Evolutionary conservation across 1,139 yeast genomes (phyloP).

Genomic region (Saccharomycopsis hybrid): DNA sequence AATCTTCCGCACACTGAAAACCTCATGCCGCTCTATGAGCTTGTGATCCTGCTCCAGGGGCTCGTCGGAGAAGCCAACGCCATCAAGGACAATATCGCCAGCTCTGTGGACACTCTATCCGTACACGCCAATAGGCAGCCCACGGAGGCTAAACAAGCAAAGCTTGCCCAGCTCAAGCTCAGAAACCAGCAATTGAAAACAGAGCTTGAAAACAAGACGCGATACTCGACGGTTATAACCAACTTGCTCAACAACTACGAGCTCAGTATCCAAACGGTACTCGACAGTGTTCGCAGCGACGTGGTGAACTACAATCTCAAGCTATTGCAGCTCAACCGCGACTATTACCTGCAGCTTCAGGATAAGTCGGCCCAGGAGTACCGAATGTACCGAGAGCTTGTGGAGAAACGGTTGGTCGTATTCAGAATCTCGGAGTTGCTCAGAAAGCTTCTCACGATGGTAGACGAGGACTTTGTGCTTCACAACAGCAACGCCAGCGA

Average conservation of each 20-base stretch:
- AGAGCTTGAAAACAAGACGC: background rate
- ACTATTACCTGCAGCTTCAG: slow-evolving; percentile 2
- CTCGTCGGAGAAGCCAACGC: slow-evolving; percentile 7
- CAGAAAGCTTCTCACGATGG: background rate
- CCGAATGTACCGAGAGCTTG: slow-evolving; percentile 3
- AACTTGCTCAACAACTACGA: slow-evolving; percentile 16
- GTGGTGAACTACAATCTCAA: slow-evolving; percentile 19
- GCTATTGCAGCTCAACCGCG: slow-evolving; percentile 1
- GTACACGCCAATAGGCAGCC: slow-evolving; percentile 4
- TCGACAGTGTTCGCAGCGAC: slow-evolving; percentile 11
- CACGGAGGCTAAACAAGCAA: background rate
- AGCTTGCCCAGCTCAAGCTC: slow-evolving; percentile 3
- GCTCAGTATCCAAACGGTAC: slow-evolving; percentile 14
- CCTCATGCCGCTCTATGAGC: slow-evolving; percentile 15
- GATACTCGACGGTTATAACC: slow-evolving; percentile 3
- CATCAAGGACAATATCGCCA: slow-evolving; percentile 13
- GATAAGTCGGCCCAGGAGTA: slow-evolving; percentile 2
- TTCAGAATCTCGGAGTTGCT: slow-evolving; percentile 8
- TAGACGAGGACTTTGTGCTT: slow-evolving; percentile 4
- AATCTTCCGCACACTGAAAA: slow-evolving; percentile 20
- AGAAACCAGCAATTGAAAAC: slow-evolving; percentile 2
- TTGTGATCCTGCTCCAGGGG: slow-evolving; percentile 15
- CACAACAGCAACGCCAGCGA: background rate
- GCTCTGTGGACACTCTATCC: slow-evolving; percentile 8
- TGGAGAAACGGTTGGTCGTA: slow-evolving; percentile 1